These are phyloP conservation scores for Breviolum minutum DNA, from an alignment of 73 alveolate genomes.

Conservation along the genomic window DNA sequence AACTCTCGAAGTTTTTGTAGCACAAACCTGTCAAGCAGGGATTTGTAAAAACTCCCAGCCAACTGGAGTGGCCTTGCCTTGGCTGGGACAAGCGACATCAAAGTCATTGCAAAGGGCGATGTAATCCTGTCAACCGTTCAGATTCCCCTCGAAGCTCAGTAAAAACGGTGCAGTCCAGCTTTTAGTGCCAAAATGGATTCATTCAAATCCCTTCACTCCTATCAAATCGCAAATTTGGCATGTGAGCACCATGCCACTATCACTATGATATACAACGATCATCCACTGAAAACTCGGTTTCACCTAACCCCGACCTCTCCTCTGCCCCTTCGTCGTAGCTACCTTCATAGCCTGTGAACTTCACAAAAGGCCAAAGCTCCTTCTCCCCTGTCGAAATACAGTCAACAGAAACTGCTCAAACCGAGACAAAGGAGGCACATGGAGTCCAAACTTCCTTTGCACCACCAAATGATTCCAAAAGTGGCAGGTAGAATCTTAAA, in stretches of 20 bases:
- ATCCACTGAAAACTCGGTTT: too few relatives aligned
- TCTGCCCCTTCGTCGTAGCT: slow-evolving; percentile 21
- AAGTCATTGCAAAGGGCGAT: slow-evolving; percentile 12
- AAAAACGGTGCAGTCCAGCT: too few relatives aligned
- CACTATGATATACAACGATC: too few relatives aligned
- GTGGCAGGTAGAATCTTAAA: neutral
- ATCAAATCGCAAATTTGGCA: too few relatives aligned
- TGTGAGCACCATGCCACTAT: too few relatives aligned
- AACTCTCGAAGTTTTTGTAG: neutral
- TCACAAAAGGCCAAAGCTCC: slow-evolving; percentile 46
- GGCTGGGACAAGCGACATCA: neutral
- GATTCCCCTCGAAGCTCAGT: too few relatives aligned
- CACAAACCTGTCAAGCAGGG: neutral
- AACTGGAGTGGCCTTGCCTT: neutral
- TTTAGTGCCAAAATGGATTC: too few relatives aligned
- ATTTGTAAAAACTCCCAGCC: too few relatives aligned
- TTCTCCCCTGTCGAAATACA: neutral
- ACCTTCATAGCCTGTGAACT: slow-evolving; percentile 17
- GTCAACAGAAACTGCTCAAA: neutral
- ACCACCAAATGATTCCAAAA: too few relatives aligned
- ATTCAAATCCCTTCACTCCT: too few relatives aligned
- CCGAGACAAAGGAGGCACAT: too few relatives aligned
- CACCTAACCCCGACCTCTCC: neutral
- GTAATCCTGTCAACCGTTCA: neutral
- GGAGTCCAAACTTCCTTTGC: too few relatives aligned